Evolutionary conservation across 2,329 filamentous ascomycete genomes (phyloP).

Genomic region (Pestalotiopsis sp.): DNA sequence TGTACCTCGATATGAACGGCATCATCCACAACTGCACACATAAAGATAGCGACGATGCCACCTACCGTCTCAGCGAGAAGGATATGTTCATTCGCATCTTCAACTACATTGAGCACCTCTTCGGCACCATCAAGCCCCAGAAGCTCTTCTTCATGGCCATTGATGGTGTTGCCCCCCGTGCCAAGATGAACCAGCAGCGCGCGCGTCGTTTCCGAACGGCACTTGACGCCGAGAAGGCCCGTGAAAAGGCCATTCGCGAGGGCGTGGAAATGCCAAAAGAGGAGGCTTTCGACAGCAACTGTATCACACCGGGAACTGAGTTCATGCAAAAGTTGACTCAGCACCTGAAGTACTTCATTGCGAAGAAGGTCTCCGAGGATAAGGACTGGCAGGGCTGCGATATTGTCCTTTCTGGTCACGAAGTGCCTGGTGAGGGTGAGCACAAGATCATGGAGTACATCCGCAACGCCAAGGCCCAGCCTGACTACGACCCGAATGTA

Average conservation of each 20-base stretch:
- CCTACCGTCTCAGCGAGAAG: conserved; percentile 92
- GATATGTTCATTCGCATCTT: conserved; percentile 99
- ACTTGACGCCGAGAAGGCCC: conserved; percentile 83
- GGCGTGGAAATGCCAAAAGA: conserved; percentile 94
- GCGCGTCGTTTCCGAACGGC: conserved; percentile 94
- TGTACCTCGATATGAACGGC: conserved; percentile 98
- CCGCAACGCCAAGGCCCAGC: conserved; percentile 93
- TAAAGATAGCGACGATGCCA: conserved; percentile 89
- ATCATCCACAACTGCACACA: conserved; percentile 99
- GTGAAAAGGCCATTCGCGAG: conserved; percentile 88
- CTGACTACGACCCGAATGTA: conserved; percentile 87
- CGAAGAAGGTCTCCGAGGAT: conserved; percentile 97
- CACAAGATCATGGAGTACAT: conserved; percentile 99
- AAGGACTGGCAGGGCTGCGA: conserved; percentile 97
- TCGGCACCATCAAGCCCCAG: conserved; percentile 98
- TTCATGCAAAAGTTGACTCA: conserved; percentile 97
- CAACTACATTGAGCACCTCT: conserved; percentile 99
- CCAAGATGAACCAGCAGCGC: conserved; percentile 99
- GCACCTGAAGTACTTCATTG: conserved; percentile 97
- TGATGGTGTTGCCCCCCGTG: conserved; percentile 93
- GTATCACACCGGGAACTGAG: conserved; percentile 93
- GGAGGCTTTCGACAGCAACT: conserved; percentile 97
- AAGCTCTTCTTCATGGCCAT: conserved; percentile 99
- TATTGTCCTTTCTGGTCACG: conserved; percentile 93
- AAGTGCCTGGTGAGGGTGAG: conserved; percentile 96